A percentile compares a stretch with the other conserved stretches of the same genome.
Conservation (phyloP, 139 green algal genomes). For the Penium margaritaceum region DNA sequence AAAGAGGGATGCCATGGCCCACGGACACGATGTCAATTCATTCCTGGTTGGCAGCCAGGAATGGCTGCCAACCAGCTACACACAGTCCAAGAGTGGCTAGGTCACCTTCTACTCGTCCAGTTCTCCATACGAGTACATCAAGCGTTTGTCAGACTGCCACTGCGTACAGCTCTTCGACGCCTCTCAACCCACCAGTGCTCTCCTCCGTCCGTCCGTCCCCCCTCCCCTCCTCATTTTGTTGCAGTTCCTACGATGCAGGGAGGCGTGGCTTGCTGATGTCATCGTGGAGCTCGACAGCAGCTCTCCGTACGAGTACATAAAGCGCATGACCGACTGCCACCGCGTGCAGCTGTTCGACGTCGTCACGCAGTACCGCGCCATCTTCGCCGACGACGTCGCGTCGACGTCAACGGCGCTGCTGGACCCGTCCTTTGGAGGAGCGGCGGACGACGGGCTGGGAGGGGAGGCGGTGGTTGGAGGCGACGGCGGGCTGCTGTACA, state of each 20-base stretch:
- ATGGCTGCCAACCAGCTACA: too few relatives aligned
- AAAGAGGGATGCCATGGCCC: too few relatives aligned
- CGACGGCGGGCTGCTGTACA: constrained; percentile 50
- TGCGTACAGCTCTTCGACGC: constrained; percentile 92
- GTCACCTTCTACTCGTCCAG: too few relatives aligned
- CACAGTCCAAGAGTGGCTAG: too few relatives aligned
- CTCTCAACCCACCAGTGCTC: too few relatives aligned
- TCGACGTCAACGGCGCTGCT: too few relatives aligned
- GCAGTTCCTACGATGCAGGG: constrained; percentile 73
- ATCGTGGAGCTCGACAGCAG: constrained; percentile 70
- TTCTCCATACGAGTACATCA: constrained; percentile 67
- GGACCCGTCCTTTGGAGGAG: too few relatives aligned
- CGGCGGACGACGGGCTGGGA: background rate
- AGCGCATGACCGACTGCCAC: constrained; percentile 87
- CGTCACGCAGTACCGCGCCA: constrained; percentile 92
- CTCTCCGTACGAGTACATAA: constrained; percentile 67
- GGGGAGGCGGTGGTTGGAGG: too few relatives aligned
- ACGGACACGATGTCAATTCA: too few relatives aligned
- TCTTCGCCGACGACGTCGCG: constrained; percentile 89
- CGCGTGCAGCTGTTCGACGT: constrained; percentile 96
- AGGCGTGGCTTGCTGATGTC: constrained; percentile 53
- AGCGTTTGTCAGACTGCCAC: constrained; percentile 88
- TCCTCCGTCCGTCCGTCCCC: background rate
- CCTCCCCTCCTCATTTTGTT: background rate
- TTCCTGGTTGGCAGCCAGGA: too few relatives aligned